These are phyloP conservation scores for Saccharomycopsis oosterbeekiorum DNA, from an alignment of 805 yeast genomes.

Conservation along the genomic window DNA sequence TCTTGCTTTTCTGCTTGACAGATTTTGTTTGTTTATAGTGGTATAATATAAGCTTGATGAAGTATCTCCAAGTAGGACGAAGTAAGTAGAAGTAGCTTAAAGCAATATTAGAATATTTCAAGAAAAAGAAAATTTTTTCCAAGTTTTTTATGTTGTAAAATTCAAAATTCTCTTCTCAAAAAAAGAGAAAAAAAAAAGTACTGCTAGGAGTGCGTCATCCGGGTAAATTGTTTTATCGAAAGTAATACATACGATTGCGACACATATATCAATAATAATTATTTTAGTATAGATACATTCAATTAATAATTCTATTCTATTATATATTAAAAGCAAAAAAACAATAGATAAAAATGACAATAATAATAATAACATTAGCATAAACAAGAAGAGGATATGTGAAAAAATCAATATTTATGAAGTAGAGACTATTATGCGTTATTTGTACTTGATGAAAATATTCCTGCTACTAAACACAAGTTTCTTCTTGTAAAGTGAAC, in stretches of 20 bases:
- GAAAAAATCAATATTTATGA: neutral
- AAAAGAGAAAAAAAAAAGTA: neutral
- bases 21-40: neutral
- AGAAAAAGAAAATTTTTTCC: neutral
- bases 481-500: constrained; percentile 89
- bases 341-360: neutral
- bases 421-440: neutral
- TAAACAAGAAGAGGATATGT: neutral
- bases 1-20: neutral
- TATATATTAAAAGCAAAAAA: too few relatives aligned
- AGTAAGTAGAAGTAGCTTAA: constrained; percentile 1
- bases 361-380: neutral
- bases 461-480: constrained; percentile 50
- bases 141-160: neutral
- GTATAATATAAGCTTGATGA: neutral
- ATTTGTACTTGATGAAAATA: neutral
- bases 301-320: neutral
- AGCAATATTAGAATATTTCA: neutral
- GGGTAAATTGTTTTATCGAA: neutral
- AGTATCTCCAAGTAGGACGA: neutral
- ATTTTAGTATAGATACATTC: neutral
- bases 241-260: neutral
- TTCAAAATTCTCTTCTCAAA: neutral
- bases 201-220: neutral
- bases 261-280: too few relatives aligned